These are phyloP conservation scores for Scheffersomyces lignosus DNA, from an alignment of 805 yeast species.

Conservation along the genomic window DNA sequence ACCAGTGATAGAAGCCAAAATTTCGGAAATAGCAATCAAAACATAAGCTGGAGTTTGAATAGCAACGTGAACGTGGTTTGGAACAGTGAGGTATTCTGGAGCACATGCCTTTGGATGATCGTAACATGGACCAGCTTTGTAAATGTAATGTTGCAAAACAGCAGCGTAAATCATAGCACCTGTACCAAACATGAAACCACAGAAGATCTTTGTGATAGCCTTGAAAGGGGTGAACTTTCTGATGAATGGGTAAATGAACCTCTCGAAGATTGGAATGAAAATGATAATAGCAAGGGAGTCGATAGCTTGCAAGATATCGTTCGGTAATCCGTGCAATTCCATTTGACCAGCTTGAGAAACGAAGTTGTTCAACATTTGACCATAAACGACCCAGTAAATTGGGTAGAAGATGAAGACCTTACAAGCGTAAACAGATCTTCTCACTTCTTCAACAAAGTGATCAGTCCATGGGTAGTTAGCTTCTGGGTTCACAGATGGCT, in stretches of 20 bases:
- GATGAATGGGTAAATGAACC: constrained; percentile 49
- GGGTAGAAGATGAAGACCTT: constrained; percentile 72
- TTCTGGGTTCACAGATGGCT: constrained; percentile 54
- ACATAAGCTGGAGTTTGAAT: constrained; percentile 73
- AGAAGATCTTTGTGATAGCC: constrained; percentile 70
- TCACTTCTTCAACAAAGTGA: constrained; percentile 71
- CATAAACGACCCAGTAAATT: constrained; percentile 71
- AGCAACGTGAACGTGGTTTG: constrained; percentile 64
- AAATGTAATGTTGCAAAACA: constrained; percentile 68
- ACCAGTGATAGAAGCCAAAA: constrained; percentile 78
- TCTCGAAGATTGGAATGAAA: constrained; percentile 73
- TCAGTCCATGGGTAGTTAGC: constrained; percentile 60
- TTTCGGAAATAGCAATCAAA: constrained; percentile 72
- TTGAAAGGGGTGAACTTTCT: constrained; percentile 52
- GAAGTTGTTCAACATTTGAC: constrained; percentile 71
- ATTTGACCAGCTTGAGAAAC: constrained; percentile 73
- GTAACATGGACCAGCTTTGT: constrained; percentile 73
- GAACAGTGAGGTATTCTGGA: constrained; percentile 34
- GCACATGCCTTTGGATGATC: constrained; percentile 59
- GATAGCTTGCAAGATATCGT: constrained; percentile 74
- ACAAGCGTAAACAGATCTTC: constrained; percentile 66
- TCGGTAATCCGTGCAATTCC: constrained; percentile 77
- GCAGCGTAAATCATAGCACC: constrained; percentile 75
- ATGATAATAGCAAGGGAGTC: constrained; percentile 75
- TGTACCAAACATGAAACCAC: constrained; percentile 67